phyloP scores from a whole-genome alignment of 1,139 yeast genomes.

The Hemisphaericaspora xylanilytica region DNA sequence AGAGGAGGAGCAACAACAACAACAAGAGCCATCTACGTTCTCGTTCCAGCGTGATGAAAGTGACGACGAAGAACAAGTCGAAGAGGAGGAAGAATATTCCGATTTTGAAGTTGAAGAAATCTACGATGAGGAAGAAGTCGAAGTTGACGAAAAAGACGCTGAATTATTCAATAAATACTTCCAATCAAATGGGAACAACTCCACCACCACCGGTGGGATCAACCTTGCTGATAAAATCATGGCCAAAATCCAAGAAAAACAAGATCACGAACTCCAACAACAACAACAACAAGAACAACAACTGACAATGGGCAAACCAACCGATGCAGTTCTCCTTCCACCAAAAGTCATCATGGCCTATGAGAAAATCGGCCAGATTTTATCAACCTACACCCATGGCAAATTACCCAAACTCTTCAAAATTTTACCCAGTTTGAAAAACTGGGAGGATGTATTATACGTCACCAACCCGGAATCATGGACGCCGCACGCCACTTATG shows the following conservation, averaged over 20 bases:
- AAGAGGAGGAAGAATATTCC: slow-evolving; percentile 45
- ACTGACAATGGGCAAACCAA: slow-evolving; percentile 22
- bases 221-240: slow-evolving; percentile 89
- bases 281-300: slow-evolving; percentile 17
- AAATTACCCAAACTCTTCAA: slow-evolving; percentile 93
- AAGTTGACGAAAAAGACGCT: slow-evolving; percentile 68
- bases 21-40: slow-evolving; percentile 16
- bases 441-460: slow-evolving; percentile 93
- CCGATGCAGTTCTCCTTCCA: slow-evolving; percentile 72
- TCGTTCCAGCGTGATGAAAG: slow-evolving; percentile 28
- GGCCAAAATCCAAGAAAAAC: slow-evolving; percentile 82
- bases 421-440: slow-evolving; percentile 84
- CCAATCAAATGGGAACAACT: slow-evolving; percentile 28
- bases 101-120: slow-evolving; percentile 47
- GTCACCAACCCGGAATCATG: slow-evolving; percentile 90
- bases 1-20: slow-evolving; percentile 48
- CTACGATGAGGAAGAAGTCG: slow-evolving; percentile 53
- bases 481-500: slow-evolving; percentile 97
- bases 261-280: slow-evolving; percentile 32
- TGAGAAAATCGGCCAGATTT: slow-evolving; percentile 82
- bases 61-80: slow-evolving; percentile 36
- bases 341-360: slow-evolving; percentile 95
- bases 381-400: slow-evolving; percentile 93
- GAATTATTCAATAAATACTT: slow-evolving; percentile 68
- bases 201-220: slow-evolving; percentile 31